Base-by-base conservation (phyloP, 352 stramenopile genomes). In the Globisporangium viniferum region DNA sequence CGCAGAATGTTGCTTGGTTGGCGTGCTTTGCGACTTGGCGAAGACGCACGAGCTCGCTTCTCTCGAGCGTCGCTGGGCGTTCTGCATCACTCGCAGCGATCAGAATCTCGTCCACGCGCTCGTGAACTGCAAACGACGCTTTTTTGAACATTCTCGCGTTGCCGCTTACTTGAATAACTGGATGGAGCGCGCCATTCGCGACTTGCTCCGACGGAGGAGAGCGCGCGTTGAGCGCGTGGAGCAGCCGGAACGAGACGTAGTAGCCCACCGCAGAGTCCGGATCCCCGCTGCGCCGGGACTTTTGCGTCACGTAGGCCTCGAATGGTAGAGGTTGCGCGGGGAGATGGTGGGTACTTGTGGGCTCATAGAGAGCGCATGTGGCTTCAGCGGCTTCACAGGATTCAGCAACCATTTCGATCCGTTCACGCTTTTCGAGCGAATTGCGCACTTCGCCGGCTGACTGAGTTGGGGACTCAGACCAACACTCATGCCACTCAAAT, bases 111-210 rank as follows among this genome's bases (percentile, higher is more conserved):
- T 68, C 62, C 8, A 68, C 53, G 15, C 29, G 36, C 20, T 57
- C 39, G 39, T 68, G 62, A 2, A 44, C 12, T 5, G 6, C 36
- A 49, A 54, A 18, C 18, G 24, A 31, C 8, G 53, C 8, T 39
- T 29, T 57, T 53, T 51, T 68, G 53, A 68, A 62, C 24, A 68
- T 41, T 10, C 55, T 55, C 6, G 36, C 62, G 53, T 68, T 68
- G 29, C 62, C 35, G 10, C 18, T 7, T 10, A 39, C 24, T 39
- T 36, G 39, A 1, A 62, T 36, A 12, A 62, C 22, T 4, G 36
- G 9, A n/a, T 46, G 27, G 9, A 68, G 62, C 24, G 29, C 10
- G 10, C 2, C 55, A 22, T n/a, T 35, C 7, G 2, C 33, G 24
- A 68, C 36, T 29, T 54, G 62, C 8, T 60, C 39, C 5, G 15